phyloP scores from a whole-genome alignment of 257 asterid genomes.

The Fraxinus anomala region DNA sequence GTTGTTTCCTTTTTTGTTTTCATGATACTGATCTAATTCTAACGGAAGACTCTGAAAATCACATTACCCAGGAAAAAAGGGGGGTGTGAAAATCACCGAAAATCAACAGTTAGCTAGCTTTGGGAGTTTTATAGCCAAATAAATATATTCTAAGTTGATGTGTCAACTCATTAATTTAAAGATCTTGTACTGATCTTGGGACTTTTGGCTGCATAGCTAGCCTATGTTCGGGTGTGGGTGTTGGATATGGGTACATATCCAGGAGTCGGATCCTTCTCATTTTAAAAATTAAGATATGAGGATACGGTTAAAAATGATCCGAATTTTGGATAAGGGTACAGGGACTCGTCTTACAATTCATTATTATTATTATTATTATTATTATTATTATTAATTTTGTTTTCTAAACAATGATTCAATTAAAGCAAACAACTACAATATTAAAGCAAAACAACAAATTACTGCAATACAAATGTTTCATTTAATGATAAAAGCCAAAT shows the following conservation, averaged over 20 bases:
- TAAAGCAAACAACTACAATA: too few species aligned
- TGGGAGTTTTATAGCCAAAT: constrained; percentile 8
- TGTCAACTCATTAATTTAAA: background rate
- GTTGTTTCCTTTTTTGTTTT: background rate
- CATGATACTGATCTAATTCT: background rate
- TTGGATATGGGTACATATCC: background rate
- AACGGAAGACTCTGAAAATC: background rate
- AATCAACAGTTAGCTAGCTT: background rate
- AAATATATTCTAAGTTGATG: background rate
- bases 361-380: too few species aligned
- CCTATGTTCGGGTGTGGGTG: background rate
- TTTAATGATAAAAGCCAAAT: too few species aligned
- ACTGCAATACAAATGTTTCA: too few species aligned
- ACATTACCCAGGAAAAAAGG: background rate
- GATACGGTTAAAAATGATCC: background rate
- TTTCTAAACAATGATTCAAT: too few species aligned
- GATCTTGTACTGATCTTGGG: background rate
- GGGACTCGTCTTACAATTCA: background rate
- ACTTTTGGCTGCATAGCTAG: background rate
- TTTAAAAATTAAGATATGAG: background rate
- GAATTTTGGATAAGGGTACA: too few species aligned
- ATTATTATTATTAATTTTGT: too few species aligned
- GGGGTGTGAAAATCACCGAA: constrained; percentile 7
- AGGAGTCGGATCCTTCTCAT: background rate
- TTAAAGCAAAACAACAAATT: too few species aligned